Base-by-base conservation (phyloP, 768 basidiomycete species). In the Podaxis pistillaris region DNA sequence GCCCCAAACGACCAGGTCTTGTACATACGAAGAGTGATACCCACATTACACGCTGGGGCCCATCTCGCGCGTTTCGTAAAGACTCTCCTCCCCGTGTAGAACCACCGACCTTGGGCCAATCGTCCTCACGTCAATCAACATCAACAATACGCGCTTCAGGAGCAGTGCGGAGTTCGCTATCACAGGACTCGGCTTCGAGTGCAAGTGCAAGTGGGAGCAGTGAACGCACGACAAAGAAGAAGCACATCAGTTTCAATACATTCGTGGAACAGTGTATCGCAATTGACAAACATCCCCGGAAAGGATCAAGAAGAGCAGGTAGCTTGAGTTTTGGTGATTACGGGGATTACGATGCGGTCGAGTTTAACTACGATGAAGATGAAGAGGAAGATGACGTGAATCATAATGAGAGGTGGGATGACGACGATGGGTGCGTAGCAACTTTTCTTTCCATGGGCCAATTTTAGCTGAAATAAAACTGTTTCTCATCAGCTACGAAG, bases 191-290 rank as follows among this genome's bases (percentile, higher is more conserved):
- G 4, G 70, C 66, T 62, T 75, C 76, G 28, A 74, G 74, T 58
- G 52, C 68, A 46, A 65, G 63, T 60, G 68, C 65, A 44, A 67
- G 68, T 63, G 70, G 67, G 41, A 67, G 63, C 66, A 65, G 63
- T 63, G 64, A 71, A 49, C 65, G 75, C 70, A 64, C 64, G 28
- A 63, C 58, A 46, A 88, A 87, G 80, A 92, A 89, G 78, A 89
- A 89, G 66, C 96, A 97, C 73, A 98, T 98, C 78, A 90, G 84
- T 68, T 98, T 98, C 83, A 98, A 98, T 74, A 96, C 96, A 0
- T 97, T 96, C 71, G 96, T 99, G 41, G 92, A 97, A 73, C 96
- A 98, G 73, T 94, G 87, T 71, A 96, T 99, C 63, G 89, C 92
- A 47, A 91, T 94, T 71, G 92, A 93, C 70, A 88, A 88, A 68